Evolutionary conservation across 192 early-diverging fungal species (phyloP).

Genomic region (Neocallimastix lanati): DNA sequence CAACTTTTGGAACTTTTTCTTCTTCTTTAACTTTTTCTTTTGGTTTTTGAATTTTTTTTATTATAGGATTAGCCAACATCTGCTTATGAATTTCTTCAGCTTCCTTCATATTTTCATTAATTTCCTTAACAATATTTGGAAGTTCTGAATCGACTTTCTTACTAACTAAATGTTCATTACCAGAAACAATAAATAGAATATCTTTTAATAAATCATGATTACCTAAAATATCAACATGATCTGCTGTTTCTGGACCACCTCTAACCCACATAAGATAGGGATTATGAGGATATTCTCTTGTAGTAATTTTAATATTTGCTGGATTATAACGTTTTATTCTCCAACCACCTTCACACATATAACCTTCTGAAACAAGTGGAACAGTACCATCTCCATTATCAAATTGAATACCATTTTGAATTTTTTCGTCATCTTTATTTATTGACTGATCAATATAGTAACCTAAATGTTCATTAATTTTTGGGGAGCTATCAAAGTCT

Average conservation of each 20-base stretch:
- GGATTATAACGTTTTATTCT: constrained; percentile 66
- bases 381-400: constrained; percentile 72
- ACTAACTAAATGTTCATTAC: constrained; percentile 12
- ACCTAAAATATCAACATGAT: constrained; percentile 79
- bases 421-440: constrained; percentile 28
- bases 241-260: constrained; percentile 53
- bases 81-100: background rate
- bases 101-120: background rate
- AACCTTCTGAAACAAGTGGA: constrained; percentile 64
- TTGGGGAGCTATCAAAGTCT: constrained; percentile 7
- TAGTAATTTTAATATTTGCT: constrained; percentile 40
- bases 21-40: constrained; percentile 3
- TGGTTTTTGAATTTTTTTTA: background rate
- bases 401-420: constrained; percentile 48
- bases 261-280: constrained; percentile 41
- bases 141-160: constrained; percentile 22
- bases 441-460: constrained; percentile 19
- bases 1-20: constrained; percentile 2
- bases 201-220: constrained; percentile 49
- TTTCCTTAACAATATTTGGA: constrained; percentile 12
- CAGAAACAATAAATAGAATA: constrained; percentile 30
- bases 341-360: constrained; percentile 79
- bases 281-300: constrained; percentile 49
- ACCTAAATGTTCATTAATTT: constrained; percentile 13
- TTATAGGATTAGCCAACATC: background rate